phyloP scores from a whole-genome alignment of 2,329 filamentous ascomycete genomes.

The Balansia obtecta region DNA sequence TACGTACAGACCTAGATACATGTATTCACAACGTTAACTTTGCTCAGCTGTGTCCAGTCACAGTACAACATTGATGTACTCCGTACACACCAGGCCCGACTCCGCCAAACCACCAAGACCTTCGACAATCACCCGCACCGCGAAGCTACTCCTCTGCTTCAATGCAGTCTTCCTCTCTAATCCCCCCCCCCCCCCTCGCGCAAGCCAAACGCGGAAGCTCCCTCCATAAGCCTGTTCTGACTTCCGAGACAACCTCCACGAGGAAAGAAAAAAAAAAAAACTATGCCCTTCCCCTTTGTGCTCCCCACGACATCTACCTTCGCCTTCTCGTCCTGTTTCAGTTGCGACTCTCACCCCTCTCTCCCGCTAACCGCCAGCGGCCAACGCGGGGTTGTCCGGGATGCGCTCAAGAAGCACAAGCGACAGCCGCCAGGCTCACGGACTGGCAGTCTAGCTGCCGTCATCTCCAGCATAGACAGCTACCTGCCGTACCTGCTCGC shows the following conservation, averaged over 20 bases:
- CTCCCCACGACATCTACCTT: slow-evolving; percentile 85
- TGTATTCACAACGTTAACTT: too few relatives aligned
- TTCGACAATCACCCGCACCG: neutral
- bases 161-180: neutral
- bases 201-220: neutral
- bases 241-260: too few relatives aligned
- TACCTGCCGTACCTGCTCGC: slow-evolving; percentile 80
- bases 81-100: neutral
- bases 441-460: slow-evolving; percentile 53
- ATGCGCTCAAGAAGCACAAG: slow-evolving; percentile 81
- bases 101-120: neutral
- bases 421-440: slow-evolving; percentile 63
- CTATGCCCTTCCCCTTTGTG: slow-evolving; percentile 80
- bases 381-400: slow-evolving; percentile 69
- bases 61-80: too few relatives aligned
- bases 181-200: too few relatives aligned
- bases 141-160: neutral
- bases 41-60: neutral
- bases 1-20: too few relatives aligned
- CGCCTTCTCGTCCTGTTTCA: slow-evolving; percentile 66
- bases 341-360: slow-evolving; percentile 75
- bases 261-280: too few relatives aligned
- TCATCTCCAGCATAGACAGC: slow-evolving; percentile 56
- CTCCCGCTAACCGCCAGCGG: slow-evolving; percentile 73
- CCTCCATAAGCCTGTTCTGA: neutral